Percentiles rank a stretch among this genome's conserved stretches.
phyloP scores from a whole-genome alignment of 2,329 filamentous ascomycete species.

The Trichothecium roseum region DNA sequence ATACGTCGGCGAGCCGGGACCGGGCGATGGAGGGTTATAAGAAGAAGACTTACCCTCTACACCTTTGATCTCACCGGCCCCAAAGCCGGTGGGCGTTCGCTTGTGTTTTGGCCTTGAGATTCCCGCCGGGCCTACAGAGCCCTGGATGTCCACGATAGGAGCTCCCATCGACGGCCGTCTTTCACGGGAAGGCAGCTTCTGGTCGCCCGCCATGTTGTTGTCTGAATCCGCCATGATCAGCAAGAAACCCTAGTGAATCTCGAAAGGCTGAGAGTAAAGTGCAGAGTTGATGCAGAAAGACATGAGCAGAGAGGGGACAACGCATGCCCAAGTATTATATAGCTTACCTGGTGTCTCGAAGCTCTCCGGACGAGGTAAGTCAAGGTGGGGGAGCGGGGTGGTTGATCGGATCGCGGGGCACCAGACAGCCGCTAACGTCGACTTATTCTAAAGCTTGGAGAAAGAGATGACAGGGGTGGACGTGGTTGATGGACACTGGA shows the following conservation, averaged over 20 bases:
- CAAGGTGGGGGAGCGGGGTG: conserved; percentile 1
- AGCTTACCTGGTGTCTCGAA: not conserved
- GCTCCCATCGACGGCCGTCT: conserved; percentile 72
- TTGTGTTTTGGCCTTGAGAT: conserved; percentile 88
- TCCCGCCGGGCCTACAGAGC: conserved; percentile 76
- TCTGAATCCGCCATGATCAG: not conserved
- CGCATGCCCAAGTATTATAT: not conserved
- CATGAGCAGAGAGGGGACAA: not conserved
- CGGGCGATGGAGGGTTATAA: not conserved
- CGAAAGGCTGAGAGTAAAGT: not conserved
- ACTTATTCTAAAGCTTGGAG: no score
- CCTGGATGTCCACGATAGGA: conserved; percentile 77
- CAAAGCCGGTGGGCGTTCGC: conserved; percentile 91
- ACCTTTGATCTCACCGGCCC: conserved; percentile 80
- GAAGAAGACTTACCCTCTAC: conserved; percentile 59
- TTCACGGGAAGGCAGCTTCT: conserved; percentile 49
- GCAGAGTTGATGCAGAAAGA: not conserved
- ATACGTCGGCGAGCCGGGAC: not conserved
- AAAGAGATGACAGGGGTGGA: no score
- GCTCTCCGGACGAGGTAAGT: conserved; percentile 3
- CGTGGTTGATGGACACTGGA: no score
- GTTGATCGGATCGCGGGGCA: no score
- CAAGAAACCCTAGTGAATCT: not conserved
- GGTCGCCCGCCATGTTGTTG: conserved; percentile 21
- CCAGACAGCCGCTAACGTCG: no score